A percentile compares a stretch with the other conserved stretches of the same genome.
Evolutionary conservation across 257 asterid genomes (phyloP).

Genomic region (Nicotiana sylvestris): DNA sequence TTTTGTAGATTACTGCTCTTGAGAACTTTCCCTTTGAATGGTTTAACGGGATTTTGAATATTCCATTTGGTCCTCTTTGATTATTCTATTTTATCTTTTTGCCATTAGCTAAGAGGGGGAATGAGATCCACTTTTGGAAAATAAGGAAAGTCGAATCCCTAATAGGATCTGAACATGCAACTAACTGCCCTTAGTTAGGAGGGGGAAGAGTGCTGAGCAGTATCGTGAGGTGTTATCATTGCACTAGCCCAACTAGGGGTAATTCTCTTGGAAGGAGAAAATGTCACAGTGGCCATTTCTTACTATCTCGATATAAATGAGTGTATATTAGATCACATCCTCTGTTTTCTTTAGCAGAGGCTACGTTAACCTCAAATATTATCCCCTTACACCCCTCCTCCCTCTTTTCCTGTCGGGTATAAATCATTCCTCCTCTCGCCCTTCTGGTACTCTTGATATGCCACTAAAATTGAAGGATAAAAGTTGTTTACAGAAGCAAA

Average conservation of each 20-base stretch:
- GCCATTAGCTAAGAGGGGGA: background rate
- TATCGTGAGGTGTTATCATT: background rate
- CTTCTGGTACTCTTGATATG: background rate
- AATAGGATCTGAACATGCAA: background rate
- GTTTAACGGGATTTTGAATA: background rate
- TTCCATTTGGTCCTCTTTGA: constrained; percentile 1
- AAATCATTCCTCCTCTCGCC: background rate
- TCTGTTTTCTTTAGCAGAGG: background rate
- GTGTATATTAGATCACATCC: background rate
- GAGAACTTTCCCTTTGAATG: background rate
- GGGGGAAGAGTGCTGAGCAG: background rate
- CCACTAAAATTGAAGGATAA: background rate
- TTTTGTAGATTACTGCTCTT: constrained; percentile 14
- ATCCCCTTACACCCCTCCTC: background rate
- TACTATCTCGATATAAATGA: background rate
- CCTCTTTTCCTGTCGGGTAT: constrained; percentile 5
- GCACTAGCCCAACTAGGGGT: constrained; percentile 1
- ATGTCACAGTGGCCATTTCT: background rate
- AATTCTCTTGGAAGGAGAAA: constrained; percentile 3
- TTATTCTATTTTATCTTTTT: background rate
- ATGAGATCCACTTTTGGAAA: background rate
- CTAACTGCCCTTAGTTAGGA: background rate
- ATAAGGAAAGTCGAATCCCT: background rate
- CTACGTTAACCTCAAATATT: background rate
- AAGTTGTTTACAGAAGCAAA: background rate